phyloP scores from a whole-genome alignment of 495 filamentous ascomycete genomes.

The Neohortaea acidophila region DNA sequence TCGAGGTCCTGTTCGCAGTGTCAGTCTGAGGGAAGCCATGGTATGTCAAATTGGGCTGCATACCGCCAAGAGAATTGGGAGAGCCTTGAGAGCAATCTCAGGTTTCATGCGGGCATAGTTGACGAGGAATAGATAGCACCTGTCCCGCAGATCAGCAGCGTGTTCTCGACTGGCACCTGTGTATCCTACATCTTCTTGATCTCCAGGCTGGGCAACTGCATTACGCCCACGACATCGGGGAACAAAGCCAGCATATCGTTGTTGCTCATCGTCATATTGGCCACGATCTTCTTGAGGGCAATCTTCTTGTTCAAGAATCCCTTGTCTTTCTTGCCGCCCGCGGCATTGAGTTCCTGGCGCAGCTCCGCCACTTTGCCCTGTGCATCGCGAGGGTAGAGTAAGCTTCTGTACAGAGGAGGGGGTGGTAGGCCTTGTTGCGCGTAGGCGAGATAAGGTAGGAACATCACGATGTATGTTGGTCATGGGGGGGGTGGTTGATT shows the following conservation, averaged over 20 bases:
- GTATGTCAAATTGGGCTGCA: constrained; percentile 14
- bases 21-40: constrained; percentile 7
- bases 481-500: too few species aligned
- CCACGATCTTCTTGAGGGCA: constrained; percentile 97
- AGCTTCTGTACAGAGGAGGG: constrained; percentile 8
- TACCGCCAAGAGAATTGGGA: constrained; percentile 74
- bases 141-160: constrained; percentile 22
- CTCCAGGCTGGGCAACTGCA: constrained; percentile 84
- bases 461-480: background rate
- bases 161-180: background rate
- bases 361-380: constrained; percentile 99
- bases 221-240: constrained; percentile 85
- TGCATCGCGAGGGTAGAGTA: constrained; percentile 21
- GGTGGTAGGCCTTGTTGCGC: constrained; percentile 14
- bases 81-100: constrained; percentile 82
- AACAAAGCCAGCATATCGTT: constrained; percentile 99
- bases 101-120: constrained; percentile 94
- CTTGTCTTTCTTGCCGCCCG: constrained; percentile 95
- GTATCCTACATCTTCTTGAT: constrained; percentile 94
- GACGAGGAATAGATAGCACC: constrained; percentile 95
- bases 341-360: constrained; percentile 80
- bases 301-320: constrained; percentile 95
- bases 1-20: constrained; percentile 61
- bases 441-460: background rate
- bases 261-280: constrained; percentile 99